Evolutionary conservation across 2,329 filamentous ascomycete genomes (phyloP), one percentile per base, ranked within the genome.

Genomic region (Cryphonectria radicalis): DNA sequence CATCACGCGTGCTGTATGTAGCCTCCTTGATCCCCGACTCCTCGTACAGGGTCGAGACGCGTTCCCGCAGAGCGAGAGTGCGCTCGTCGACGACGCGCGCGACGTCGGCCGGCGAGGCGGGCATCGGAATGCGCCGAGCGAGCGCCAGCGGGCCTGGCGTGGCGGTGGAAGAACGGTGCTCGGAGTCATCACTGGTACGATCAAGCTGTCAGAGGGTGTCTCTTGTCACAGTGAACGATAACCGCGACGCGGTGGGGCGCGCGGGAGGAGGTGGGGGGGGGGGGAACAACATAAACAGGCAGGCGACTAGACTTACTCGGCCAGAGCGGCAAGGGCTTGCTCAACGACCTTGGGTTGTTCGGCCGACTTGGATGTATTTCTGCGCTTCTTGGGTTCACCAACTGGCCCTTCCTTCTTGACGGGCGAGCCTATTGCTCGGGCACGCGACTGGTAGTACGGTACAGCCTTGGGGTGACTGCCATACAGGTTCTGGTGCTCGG

Each of bases 101-200:
- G 50, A 97, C 90, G 73, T 92, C 90, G 57, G 92, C 91, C 7
- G 94, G 94, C 1, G 93, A 94, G 11, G 93, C 90, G 32, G 93
- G 93, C 67, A 97, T 85, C n/a, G 91, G 88, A 67, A 94, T 88
- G 77, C 89, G 90, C 71, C 84, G 80, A 72, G 88, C 86, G 66
- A 88, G 84, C 17, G 85, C 83, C 67, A 89, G 79, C 62, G 87
- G 87, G 35, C 81, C 83, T 22, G 87, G 84, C 68, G 86, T 86
- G 75, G 84, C 82, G 76, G 84, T 77, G 73, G 87, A 76, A 75
- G 87, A 82, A 67, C 83, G 82, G 57, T 86, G 81, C 73, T 81
- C 75, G 72, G 78, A 80, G 77, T 79, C 75, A n/a, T 75, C 77
- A 60, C 79, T 79, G 46, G 65, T 42, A 65, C n/a, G 28, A 62